Conservation (phyloP, 2,329 filamentous ascomycete genomes). For the Talaromyces sp. region DNA sequence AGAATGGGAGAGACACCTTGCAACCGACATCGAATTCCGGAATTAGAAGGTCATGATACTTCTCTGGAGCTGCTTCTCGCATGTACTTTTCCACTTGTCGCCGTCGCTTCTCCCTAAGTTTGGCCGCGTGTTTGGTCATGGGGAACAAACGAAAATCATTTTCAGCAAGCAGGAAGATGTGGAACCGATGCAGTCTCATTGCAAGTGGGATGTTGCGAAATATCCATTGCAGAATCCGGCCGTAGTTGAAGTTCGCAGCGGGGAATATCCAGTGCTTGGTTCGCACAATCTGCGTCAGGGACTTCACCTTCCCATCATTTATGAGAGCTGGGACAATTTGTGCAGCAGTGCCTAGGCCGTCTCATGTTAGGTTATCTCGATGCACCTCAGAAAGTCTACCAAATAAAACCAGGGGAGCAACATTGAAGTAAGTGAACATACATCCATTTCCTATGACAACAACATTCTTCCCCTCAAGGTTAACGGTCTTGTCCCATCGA, state of each 20-base stretch:
- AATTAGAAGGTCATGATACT: conserved; percentile 57
- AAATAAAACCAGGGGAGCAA: background rate
- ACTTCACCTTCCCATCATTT: conserved; percentile 40
- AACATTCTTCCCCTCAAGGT: conserved; percentile 22
- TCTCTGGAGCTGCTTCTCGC: conserved; percentile 47
- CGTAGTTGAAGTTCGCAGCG: conserved; percentile 32
- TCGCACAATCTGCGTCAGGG: conserved; percentile 54
- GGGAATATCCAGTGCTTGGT: conserved; percentile 54
- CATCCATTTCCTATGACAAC: conserved; percentile 32
- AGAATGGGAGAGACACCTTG: conserved; percentile 34
- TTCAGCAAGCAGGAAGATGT: conserved; percentile 32
- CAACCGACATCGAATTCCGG: conserved; percentile 60
- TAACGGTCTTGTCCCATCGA: conserved; percentile 20
- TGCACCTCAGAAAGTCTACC: conserved; percentile 11
- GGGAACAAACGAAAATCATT: conserved; percentile 23
- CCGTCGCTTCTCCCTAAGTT: conserved; percentile 25
- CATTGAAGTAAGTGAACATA: conserved; percentile 7
- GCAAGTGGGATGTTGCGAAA: conserved; percentile 45
- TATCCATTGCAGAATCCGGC: conserved; percentile 47
- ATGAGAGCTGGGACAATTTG: conserved; percentile 25
- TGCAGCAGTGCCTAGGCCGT: conserved; percentile 18
- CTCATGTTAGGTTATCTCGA: conserved; percentile 42
- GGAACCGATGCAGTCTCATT: conserved; percentile 31
- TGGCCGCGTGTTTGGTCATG: conserved; percentile 36
- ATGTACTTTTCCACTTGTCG: conserved; percentile 43